Base-by-base conservation (phyloP, 169 alveolate species). In the Cryptosporidium baileyi region DNA sequence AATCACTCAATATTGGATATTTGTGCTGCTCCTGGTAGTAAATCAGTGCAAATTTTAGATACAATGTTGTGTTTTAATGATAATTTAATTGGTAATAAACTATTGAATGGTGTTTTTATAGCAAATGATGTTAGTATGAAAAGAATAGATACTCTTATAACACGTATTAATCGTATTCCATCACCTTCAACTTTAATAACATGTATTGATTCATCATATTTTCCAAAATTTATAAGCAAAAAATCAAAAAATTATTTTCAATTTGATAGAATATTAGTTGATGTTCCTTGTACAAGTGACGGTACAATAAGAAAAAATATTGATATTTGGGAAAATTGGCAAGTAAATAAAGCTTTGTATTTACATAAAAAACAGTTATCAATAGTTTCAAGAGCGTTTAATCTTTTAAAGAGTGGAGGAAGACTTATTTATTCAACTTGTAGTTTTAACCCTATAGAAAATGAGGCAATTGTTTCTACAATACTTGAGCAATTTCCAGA, bases 1-100 rank as follows among this genome's bases (percentile, higher is more conserved):
- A 89, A 91, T 61, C 97, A 93, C 82, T 89, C 88, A 26, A 93
- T 97, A 52, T 90, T 96, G 30, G 99, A 97, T 89, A 91, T 96
- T 92, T 97, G 99, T 88, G 98, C 99, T 24, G 99, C 99, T 4
- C 99, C 99, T 32, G 99, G 97, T 7, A 92, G 94, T 24, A 93
- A 95, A 89, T 93, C 96, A 11, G 91, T 91, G 9, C 93, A 92
- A 89, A 85, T 94, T 47, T 80, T 91, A 61, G 95, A 91, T 65
- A 13, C 19, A 22, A 40, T 67, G 19, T 54, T 61, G 17, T 61
- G 57, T 17, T 36, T 54, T 11, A 51, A 80, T 40, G 44, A 57
- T 34, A 80, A 82, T 32, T 4, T 26, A 11, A 89, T 88, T 60
- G 88, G 67, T 5, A 1, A 11, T 22, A 2, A 13, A 19, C 19